Percentiles rank a stretch among this genome's conserved stretches.
These are phyloP conservation scores for Allium sativum DNA, from an alignment of 106 monocot genomes.

Conservation along the genomic window DNA sequence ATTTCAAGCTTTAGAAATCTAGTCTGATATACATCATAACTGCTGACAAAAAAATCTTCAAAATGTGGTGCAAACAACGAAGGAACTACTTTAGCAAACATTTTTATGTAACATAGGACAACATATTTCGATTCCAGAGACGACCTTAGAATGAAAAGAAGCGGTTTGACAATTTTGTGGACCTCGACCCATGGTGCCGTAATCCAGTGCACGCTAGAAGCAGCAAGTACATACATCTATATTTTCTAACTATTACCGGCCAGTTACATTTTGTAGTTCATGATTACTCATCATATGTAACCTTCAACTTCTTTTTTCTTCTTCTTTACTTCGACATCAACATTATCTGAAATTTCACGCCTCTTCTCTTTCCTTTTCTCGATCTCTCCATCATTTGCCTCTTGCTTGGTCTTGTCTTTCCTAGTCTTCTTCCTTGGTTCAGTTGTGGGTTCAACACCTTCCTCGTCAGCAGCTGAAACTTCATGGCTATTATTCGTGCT, in stretches of 20 bases:
- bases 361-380: slow-evolving; percentile 46
- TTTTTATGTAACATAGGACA: slow-evolving; percentile 82
- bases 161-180: slow-evolving; percentile 64
- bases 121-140: slow-evolving; percentile 75
- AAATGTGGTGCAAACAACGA: slow-evolving; percentile 62
- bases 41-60: slow-evolving; percentile 80
- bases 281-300: slow-evolving; percentile 24
- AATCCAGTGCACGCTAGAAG: slow-evolving; percentile 90
- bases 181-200: slow-evolving; percentile 52
- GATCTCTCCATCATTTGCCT: slow-evolving; percentile 18
- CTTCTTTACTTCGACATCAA: slow-evolving; percentile 24
- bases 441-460: slow-evolving; percentile 12
- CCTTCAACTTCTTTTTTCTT: slow-evolving; percentile 58
- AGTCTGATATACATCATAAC: slow-evolving; percentile 62
- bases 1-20: slow-evolving; percentile 83
- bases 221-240: slow-evolving; percentile 89
- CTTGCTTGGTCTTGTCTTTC: slow-evolving; percentile 16
- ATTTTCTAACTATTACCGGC: too few species aligned
- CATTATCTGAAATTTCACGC: slow-evolving; percentile 11
- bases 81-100: slow-evolving; percentile 71
- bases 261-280: too few species aligned
- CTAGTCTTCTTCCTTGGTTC: slow-evolving; percentile 59
- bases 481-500: slow-evolving; percentile 19
- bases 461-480: too few species aligned
- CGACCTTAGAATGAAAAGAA: slow-evolving; percentile 77